Percentiles rank a stretch among this genome's conserved stretches.
Evolutionary conservation across 805 yeast genomes (phyloP).

Genomic region (Hanseniaspora nectarophila): DNA sequence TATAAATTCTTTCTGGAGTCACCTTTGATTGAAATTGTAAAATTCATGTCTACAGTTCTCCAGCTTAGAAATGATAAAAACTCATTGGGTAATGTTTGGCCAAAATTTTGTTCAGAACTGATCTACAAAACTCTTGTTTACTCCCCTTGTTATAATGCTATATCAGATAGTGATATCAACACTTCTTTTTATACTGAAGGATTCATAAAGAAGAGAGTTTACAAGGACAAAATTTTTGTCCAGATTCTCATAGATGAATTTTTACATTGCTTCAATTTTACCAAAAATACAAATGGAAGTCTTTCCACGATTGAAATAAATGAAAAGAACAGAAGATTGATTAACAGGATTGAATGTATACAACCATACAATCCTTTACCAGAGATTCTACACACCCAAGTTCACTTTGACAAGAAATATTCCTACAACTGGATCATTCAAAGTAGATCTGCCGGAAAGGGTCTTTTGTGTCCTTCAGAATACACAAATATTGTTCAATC

Average conservation of each 20-base stretch:
- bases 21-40: not conserved
- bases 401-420: not conserved
- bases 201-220: not conserved
- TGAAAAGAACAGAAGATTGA: not conserved
- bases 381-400: not conserved
- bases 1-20: not conserved
- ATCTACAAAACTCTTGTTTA: not conserved
- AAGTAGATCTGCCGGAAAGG: not conserved
- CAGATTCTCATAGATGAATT: not conserved
- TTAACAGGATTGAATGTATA: not conserved
- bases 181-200: not conserved
- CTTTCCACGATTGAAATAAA: not conserved
- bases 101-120: not conserved
- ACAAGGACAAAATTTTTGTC: not conserved
- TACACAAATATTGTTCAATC: not conserved
- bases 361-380: not conserved
- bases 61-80: not conserved
- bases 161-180: not conserved
- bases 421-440: conserved; percentile 2
- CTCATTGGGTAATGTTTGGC: not conserved
- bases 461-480: not conserved
- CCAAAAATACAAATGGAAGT: not conserved
- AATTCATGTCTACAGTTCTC: not conserved
- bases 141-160: not conserved
- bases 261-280: not conserved